These are phyloP conservation scores for Fusarium avenaceum DNA, from an alignment of 2,329 filamentous ascomycete species.

Conservation along the genomic window DNA sequence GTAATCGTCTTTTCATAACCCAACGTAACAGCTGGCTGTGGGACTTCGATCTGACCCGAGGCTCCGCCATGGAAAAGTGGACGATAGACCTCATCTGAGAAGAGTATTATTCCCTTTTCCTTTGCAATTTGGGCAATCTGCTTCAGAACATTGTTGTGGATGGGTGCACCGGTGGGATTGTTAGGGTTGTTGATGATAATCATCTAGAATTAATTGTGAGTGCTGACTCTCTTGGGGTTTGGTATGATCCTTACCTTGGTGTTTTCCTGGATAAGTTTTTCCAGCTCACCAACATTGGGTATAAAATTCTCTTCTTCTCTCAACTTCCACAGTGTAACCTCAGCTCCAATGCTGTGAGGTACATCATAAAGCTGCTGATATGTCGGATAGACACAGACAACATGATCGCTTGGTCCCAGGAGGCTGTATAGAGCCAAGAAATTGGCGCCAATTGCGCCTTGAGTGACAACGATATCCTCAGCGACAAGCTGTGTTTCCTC, in stretches of 20 bases:
- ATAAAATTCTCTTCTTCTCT: slow-evolving; percentile 74
- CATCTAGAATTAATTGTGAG: slow-evolving; percentile 51
- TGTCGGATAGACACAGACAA: slow-evolving; percentile 87
- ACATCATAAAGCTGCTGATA: slow-evolving; percentile 88
- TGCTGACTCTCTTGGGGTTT: not conserved
- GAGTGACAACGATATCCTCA: slow-evolving; percentile 80
- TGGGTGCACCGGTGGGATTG: slow-evolving; percentile 82
- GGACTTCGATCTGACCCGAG: slow-evolving; percentile 66
- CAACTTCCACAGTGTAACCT: slow-evolving; percentile 82
- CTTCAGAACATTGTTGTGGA: slow-evolving; percentile 71
- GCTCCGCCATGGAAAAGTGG: slow-evolving; percentile 79
- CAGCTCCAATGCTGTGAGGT: slow-evolving; percentile 79
- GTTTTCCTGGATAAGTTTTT: slow-evolving; percentile 73
- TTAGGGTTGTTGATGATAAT: slow-evolving; percentile 78
- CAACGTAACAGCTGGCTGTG: slow-evolving; percentile 75
- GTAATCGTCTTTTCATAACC: slow-evolving; percentile 79
- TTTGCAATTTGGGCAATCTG: slow-evolving; percentile 74
- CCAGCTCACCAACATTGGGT: slow-evolving; percentile 75
- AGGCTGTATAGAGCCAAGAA: slow-evolving; percentile 82
- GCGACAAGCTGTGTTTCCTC: slow-evolving; percentile 61
- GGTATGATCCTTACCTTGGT: slow-evolving; percentile 70
- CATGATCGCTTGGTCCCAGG: slow-evolving; percentile 81
- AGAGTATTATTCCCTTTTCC: slow-evolving; percentile 73
- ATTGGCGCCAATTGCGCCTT: slow-evolving; percentile 88
- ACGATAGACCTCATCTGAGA: slow-evolving; percentile 86